Evolutionary conservation across 2,329 filamentous ascomycete genomes (phyloP).

Genomic region (Xylariaceae sp.): DNA sequence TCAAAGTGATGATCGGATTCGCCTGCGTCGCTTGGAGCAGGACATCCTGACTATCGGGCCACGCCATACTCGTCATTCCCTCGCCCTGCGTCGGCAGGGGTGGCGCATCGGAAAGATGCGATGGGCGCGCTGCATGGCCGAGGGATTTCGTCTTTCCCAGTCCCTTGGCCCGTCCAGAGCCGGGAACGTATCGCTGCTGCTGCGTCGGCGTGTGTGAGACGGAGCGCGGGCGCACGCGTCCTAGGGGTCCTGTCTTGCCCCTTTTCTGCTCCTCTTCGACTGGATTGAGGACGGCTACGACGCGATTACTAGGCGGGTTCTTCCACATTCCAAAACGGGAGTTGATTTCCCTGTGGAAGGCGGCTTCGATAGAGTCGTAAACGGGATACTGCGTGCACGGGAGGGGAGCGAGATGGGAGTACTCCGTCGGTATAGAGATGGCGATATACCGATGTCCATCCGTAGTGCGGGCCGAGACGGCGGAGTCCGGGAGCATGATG

Average conservation of each 20-base stretch:
- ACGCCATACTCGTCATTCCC: background rate
- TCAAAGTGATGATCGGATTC: slow-evolving; percentile 11
- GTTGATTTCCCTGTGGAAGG: slow-evolving; percentile 19
- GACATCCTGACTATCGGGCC: background rate
- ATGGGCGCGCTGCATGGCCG: background rate
- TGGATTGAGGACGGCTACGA: slow-evolving; percentile 33
- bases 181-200: slow-evolving; percentile 16
- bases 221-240: slow-evolving; percentile 13
- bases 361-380: slow-evolving; percentile 17
- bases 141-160: slow-evolving; percentile 5
- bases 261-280: slow-evolving; percentile 31
- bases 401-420: slow-evolving; percentile 39
- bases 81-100: background rate
- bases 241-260: slow-evolving; percentile 29
- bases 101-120: background rate
- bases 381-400: slow-evolving; percentile 25
- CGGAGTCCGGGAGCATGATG: slow-evolving; percentile 48
- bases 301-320: slow-evolving; percentile 14
- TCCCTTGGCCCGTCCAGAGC: background rate
- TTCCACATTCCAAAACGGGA: slow-evolving; percentile 17
- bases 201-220: slow-evolving; percentile 16
- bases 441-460: slow-evolving; percentile 54
- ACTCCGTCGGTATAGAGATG: slow-evolving; percentile 53
- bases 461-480: slow-evolving; percentile 49
- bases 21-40: background rate